These are phyloP conservation scores for Ophiostoma sp. DNA, from an alignment of 2,329 filamentous ascomycete genomes.

Conservation along the genomic window DNA sequence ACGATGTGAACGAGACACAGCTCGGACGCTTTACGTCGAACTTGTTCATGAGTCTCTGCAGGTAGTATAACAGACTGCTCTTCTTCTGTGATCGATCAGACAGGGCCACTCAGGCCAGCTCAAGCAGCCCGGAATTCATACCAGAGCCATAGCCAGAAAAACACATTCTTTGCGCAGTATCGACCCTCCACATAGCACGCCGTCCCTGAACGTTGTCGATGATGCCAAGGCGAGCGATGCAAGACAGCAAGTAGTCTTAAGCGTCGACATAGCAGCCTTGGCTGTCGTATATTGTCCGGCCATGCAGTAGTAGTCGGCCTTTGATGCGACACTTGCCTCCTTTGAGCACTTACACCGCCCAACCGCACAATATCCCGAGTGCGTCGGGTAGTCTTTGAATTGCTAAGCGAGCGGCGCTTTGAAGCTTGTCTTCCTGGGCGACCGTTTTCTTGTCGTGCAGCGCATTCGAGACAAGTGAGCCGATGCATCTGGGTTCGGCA, in stretches of 20 bases:
- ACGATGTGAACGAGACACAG: neutral
- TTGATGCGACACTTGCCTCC: neutral
- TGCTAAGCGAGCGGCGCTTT: too few relatives aligned
- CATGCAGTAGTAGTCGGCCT: neutral
- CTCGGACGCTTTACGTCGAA: neutral
- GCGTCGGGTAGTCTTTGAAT: neutral
- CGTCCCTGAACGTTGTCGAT: neutral
- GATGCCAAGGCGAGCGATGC: neutral
- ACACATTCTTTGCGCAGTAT: too few relatives aligned
- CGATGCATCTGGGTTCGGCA: too few relatives aligned
- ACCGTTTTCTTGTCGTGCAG: too few relatives aligned
- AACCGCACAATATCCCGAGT: neutral
- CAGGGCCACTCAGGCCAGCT: neutral
- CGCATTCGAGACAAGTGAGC: too few relatives aligned
- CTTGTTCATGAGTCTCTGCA: too few relatives aligned
- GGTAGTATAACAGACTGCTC: too few relatives aligned
- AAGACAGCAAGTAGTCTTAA: neutral
- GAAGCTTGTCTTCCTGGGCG: too few relatives aligned
- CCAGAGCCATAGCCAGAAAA: too few relatives aligned
- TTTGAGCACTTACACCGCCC: constrained; percentile 7
- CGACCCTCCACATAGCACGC: neutral
- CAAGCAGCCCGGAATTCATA: neutral
- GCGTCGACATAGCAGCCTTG: neutral
- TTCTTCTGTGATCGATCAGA: too few relatives aligned
- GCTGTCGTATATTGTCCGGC: neutral